Percentiles rank a stretch among this genome's conserved stretches.
phyloP scores from a whole-genome alignment of 495 filamentous ascomycete genomes.

The Podospora conica region DNA sequence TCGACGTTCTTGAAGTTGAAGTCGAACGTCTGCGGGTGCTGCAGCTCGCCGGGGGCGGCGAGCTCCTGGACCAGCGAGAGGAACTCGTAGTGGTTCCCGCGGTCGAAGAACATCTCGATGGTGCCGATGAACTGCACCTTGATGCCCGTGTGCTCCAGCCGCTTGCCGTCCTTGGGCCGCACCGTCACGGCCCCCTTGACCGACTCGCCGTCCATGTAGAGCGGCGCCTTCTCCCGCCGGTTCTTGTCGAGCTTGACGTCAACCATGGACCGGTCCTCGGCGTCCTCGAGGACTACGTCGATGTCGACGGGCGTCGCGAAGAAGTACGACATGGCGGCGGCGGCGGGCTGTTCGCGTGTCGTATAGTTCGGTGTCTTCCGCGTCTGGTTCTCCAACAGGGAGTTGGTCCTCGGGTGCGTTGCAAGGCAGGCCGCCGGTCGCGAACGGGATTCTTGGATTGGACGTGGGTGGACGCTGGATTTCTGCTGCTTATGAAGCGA shows the following conservation, averaged over 20 bases:
- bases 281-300: slow-evolving; percentile 93
- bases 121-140: slow-evolving; percentile 99
- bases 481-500: neutral
- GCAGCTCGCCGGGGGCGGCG: slow-evolving; percentile 91
- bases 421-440: neutral
- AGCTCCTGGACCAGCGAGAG: slow-evolving; percentile 93
- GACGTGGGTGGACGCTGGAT: neutral
- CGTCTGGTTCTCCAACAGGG: neutral
- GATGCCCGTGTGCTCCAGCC: slow-evolving; percentile 96
- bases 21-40: slow-evolving; percentile 96
- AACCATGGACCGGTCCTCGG: slow-evolving; percentile 87
- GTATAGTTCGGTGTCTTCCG: neutral
- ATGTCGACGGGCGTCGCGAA: slow-evolving; percentile 98
- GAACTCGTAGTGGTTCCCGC: slow-evolving; percentile 99
- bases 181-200: slow-evolving; percentile 94
- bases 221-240: slow-evolving; percentile 87
- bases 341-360: neutral
- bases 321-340: slow-evolving; percentile 81
- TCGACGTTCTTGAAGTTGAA: slow-evolving; percentile 99
- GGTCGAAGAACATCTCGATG: slow-evolving; percentile 99
- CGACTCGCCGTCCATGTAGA: slow-evolving; percentile 97
- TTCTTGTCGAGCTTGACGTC: slow-evolving; percentile 98
- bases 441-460: neutral
- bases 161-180: slow-evolving; percentile 95
- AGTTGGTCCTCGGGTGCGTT: neutral